Evolutionary conservation across 768 basidiomycete species (phyloP).

Genomic region (Lactifluus hygrophoroides): DNA sequence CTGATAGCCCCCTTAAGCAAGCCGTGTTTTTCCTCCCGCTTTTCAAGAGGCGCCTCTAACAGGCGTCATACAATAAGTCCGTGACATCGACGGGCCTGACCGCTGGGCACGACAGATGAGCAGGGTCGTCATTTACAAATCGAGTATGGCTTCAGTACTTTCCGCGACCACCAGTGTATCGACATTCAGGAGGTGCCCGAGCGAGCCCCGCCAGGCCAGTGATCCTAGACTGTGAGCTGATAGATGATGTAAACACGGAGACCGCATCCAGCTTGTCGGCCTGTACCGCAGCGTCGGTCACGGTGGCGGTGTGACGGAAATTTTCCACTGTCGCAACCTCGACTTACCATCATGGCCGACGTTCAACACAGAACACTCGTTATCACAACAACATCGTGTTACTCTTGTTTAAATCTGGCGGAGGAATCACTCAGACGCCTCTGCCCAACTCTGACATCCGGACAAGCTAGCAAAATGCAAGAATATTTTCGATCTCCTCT

Average conservation of each 20-base stretch:
- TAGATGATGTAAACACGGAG: constrained; percentile 98
- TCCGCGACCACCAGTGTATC: constrained; percentile 94
- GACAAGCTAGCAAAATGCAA: constrained; percentile 80
- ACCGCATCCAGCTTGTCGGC: constrained; percentile 94
- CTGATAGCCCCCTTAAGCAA: constrained; percentile 81
- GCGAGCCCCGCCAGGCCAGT: constrained; percentile 95
- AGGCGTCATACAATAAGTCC: constrained; percentile 63
- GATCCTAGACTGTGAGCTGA: constrained; percentile 91
- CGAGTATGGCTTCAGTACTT: constrained; percentile 87
- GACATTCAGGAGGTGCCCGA: constrained; percentile 99
- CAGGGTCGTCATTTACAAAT: constrained; percentile 80
- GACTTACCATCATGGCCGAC: not conserved
- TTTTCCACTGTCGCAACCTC: constrained; percentile 70
- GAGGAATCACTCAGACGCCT: constrained; percentile 87
- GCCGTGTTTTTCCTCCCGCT: constrained; percentile 84
- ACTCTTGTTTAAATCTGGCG: constrained; percentile 89
- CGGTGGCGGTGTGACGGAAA: constrained; percentile 81
- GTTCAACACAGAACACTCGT: constrained; percentile 64
- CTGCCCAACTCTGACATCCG: constrained; percentile 93
- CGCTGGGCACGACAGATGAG: constrained; percentile 72
- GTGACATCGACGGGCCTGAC: constrained; percentile 77
- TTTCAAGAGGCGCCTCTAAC: constrained; percentile 77
- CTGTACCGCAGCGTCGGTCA: constrained; percentile 90
- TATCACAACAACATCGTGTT: constrained; percentile 90
- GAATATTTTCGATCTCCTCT: constrained; percentile 81